Evolutionary conservation across 768 basidiomycete species (phyloP), one percentile per base, ranked within the genome.

Genomic region (Suillus lakei): DNA sequence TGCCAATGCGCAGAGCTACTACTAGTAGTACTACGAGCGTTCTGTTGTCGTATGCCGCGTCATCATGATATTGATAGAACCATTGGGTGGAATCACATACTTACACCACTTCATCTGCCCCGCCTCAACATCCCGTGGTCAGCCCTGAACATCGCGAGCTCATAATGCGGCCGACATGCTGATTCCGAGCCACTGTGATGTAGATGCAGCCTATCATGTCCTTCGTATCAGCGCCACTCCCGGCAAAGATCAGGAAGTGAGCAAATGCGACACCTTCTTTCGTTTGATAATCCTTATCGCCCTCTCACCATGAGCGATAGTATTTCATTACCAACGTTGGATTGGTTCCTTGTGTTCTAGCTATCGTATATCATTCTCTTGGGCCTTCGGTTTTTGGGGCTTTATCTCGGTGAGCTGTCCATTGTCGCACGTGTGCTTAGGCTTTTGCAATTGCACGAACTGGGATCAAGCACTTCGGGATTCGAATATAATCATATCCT

Each of bases 281-380:
- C 18, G 28, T 54, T 32, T n/a, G 30, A 54, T 54, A 54, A n/a
- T n/a, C 10, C 58, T 59, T 59, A 59, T 59, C 58, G 58, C 18
- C 58, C 58, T 59, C 58, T 59, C 26, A n/a, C 39, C 51, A 21
- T 53, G 26, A 23, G n/a, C 32, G 32, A 34, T n/a, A n/a, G n/a
- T n/a, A 56, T 34, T 23, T 26, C 38, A 39, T 39, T 58, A 12
- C 56, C 28, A 30, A 30, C 18, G 28, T 2, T 30, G 58, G 39
- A 8, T 4, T 13, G 26, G 10, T 59, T 28, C 38, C 23, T 58
- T 16, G 23, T 21, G 5, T 55, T 36, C n/a, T 53, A 10, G 10
- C 8, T 53, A n/a, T 36, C 56, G 5, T 56, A 38, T 38, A n/a
- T 26, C 36, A 38, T 38, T 6, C 34, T 58, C 56, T 50, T 28